Evolutionary conservation across 2,329 filamentous ascomycete species (phyloP).

Genomic region (Monilinia polystroma): DNA sequence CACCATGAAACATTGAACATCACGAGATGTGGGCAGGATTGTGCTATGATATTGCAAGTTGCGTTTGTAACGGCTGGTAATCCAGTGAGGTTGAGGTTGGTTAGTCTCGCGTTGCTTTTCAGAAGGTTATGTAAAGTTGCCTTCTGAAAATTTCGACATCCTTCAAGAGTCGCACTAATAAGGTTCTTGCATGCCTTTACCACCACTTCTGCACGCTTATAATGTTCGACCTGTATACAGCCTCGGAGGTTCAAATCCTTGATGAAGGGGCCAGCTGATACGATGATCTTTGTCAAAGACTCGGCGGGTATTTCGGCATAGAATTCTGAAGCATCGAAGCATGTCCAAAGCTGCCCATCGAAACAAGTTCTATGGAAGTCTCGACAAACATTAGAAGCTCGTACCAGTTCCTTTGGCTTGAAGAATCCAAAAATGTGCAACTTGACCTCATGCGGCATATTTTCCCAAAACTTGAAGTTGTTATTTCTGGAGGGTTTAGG

Average conservation of each 20-base stretch:
- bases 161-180: conserved; percentile 83
- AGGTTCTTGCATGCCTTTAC: conserved; percentile 85
- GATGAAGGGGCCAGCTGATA: conserved; percentile 82
- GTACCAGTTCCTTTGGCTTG: conserved; percentile 75
- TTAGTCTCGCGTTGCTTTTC: conserved; percentile 69
- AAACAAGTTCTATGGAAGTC: conserved; percentile 81
- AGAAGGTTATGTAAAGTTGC: conserved; percentile 77
- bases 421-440: conserved; percentile 76
- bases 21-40: conserved; percentile 78
- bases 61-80: conserved; percentile 76
- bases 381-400: conserved; percentile 73
- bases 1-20: conserved; percentile 92
- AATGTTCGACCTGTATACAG: conserved; percentile 83
- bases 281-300: conserved; percentile 81
- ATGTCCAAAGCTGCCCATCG: conserved; percentile 90
- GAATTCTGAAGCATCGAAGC: conserved; percentile 80
- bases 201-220: conserved; percentile 73
- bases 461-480: conserved; percentile 70
- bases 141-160: conserved; percentile 79
- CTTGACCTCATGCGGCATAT: conserved; percentile 79
- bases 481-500: conserved; percentile 38
- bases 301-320: conserved; percentile 84
- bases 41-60: conserved; percentile 81
- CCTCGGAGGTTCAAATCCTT: conserved; percentile 87
- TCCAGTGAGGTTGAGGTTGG: conserved; percentile 84